phyloP scores from a whole-genome alignment of 768 basidiomycete genomes.

The Lyophyllum decastes region DNA sequence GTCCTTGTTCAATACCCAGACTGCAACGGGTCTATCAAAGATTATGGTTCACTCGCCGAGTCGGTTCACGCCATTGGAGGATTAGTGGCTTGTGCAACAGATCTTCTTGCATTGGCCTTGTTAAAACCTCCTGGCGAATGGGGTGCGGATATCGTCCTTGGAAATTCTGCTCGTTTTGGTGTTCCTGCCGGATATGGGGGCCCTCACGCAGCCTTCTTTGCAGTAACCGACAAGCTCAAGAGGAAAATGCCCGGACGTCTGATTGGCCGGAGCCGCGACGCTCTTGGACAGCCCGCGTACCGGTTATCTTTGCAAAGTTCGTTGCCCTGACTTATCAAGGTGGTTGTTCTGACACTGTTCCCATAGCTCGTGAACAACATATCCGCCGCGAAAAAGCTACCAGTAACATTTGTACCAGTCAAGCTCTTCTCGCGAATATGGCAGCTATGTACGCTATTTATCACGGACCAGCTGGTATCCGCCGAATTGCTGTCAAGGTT shows the following conservation, averaged over 20 bases:
- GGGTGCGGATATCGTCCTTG: constrained; percentile 95
- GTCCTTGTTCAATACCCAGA: constrained; percentile 94
- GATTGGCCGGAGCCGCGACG: constrained; percentile 88
- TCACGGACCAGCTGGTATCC: constrained; percentile 87
- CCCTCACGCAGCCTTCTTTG: constrained; percentile 97
- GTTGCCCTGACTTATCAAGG: constrained; percentile 24
- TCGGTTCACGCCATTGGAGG: constrained; percentile 73
- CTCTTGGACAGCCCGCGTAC: constrained; percentile 84
- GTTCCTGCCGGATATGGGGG: constrained; percentile 98
- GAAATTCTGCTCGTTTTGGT: constrained; percentile 95
- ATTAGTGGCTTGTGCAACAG: constrained; percentile 87
- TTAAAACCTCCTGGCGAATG: constrained; percentile 97
- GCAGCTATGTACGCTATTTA: constrained; percentile 98
- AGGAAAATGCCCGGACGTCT: constrained; percentile 98
- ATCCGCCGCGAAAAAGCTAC: constrained; percentile 98
- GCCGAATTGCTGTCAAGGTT: constrained; percentile 86
- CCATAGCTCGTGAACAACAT: constrained; percentile 88
- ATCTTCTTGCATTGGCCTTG: constrained; percentile 90
- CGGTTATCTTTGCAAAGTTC: constrained; percentile 92
- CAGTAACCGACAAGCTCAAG: constrained; percentile 89
- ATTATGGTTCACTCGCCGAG: constrained; percentile 67
- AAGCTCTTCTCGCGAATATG: constrained; percentile 98
- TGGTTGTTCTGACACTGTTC: background rate
- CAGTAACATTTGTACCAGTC: constrained; percentile 97
- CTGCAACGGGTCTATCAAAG: constrained; percentile 78